phyloP scores from a whole-genome alignment of 148 eudicot species.

The Rhododendron ferrugineum region DNA sequence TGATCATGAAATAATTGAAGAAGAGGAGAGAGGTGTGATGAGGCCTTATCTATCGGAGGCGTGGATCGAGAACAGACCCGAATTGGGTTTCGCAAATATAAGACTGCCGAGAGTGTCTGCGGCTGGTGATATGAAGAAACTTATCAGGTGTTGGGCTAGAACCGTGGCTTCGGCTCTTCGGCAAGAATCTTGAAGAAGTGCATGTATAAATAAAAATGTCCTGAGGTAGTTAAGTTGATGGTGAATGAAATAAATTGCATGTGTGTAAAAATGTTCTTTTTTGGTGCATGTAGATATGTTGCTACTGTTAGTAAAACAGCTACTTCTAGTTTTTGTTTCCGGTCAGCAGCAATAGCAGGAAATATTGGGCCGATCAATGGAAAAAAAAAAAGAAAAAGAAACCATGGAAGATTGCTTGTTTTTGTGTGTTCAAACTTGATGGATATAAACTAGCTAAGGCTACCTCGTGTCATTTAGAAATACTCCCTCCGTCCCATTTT shows the following conservation, averaged over 20 bases:
- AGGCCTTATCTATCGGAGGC: conserved; percentile 67
- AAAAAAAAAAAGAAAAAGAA: too few species aligned
- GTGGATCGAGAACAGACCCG: conserved; percentile 39
- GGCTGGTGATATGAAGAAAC: conserved; percentile 51
- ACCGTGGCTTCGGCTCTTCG: conserved; percentile 41
- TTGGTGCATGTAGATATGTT: too few species aligned
- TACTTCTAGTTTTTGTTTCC: neutral
- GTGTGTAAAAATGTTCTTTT: too few species aligned
- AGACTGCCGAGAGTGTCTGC: conserved; percentile 35
- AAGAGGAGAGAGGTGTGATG: neutral
- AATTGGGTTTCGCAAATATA: conserved; percentile 36
- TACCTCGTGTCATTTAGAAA: neutral
- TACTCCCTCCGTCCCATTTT: too few species aligned
- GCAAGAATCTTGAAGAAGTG: conserved; percentile 20
- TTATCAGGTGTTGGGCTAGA: conserved; percentile 59
- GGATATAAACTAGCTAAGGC: neutral
- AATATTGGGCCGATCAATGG: too few species aligned
- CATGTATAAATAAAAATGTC: neutral
- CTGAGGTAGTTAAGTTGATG: neutral
- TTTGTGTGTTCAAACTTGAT: neutral
- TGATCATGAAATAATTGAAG: neutral
- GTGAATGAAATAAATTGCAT: neutral
- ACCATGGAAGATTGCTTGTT: neutral
- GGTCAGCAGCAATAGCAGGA: neutral
- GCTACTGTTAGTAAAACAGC: too few species aligned